phyloP scores from a whole-genome alignment of 2,329 filamentous ascomycete species.

The Hypoxylon sp. region DNA sequence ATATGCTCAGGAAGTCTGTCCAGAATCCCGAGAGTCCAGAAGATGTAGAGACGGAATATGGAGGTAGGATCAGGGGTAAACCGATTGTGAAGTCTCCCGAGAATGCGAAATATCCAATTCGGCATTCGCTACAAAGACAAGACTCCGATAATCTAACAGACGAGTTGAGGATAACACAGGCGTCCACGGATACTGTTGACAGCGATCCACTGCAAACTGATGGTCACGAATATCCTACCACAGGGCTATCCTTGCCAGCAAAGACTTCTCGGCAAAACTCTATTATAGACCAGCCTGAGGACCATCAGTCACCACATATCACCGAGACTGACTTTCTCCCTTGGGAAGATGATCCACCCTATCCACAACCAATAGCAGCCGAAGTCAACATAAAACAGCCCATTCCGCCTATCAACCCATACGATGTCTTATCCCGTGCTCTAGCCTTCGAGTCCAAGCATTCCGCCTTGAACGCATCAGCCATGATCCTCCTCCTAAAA shows the following conservation, averaged over 20 bases:
- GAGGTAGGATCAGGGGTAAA: slow-evolving; percentile 61
- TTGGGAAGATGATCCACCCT: slow-evolving; percentile 69
- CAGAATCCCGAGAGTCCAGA: slow-evolving; percentile 40
- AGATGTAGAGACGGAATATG: slow-evolving; percentile 56
- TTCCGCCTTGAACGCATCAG: slow-evolving; percentile 70
- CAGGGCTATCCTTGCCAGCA: slow-evolving; percentile 32
- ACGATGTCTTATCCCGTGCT: slow-evolving; percentile 65
- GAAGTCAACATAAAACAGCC: slow-evolving; percentile 25
- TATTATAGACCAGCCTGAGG: slow-evolving; percentile 50
- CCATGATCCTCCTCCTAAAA: slow-evolving; percentile 71
- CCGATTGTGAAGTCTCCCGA: slow-evolving; percentile 53
- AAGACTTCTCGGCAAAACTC: slow-evolving; percentile 30
- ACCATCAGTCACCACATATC: slow-evolving; percentile 58
- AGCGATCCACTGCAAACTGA: slow-evolving; percentile 42
- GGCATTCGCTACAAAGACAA: slow-evolving; percentile 39
- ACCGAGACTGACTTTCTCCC: slow-evolving; percentile 71
- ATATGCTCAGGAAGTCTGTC: slow-evolving; percentile 23
- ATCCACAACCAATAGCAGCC: slow-evolving; percentile 61
- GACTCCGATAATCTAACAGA: slow-evolving; percentile 48
- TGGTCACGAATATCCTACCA: slow-evolving; percentile 25
- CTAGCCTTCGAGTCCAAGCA: slow-evolving; percentile 68
- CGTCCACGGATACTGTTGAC: slow-evolving; percentile 49
- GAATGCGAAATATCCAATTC: slow-evolving; percentile 37
- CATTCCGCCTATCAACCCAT: slow-evolving; percentile 66
- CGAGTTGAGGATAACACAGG: slow-evolving; percentile 51